Evolutionary conservation across 441 rosid genomes (phyloP).

Genomic region (Arabidopsis hybrid): DNA sequence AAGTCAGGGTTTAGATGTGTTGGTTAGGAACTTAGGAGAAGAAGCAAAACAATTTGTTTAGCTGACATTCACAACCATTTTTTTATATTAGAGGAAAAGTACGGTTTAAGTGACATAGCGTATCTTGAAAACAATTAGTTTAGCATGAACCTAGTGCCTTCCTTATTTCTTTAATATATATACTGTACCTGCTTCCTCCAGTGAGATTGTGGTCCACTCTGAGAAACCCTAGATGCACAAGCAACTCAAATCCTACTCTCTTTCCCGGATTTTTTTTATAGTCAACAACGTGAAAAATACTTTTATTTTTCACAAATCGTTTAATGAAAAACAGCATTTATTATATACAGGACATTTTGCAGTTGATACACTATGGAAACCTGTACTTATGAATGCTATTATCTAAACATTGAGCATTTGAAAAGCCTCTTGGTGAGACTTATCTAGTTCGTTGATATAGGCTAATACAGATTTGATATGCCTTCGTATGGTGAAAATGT

Average conservation of each 20-base stretch:
- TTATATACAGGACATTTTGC: neutral
- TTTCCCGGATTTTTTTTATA: neutral
- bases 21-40: slow-evolving; percentile 44
- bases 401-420: neutral
- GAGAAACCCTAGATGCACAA: slow-evolving; percentile 43
- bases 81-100: slow-evolving; percentile 20
- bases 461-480: too few species aligned
- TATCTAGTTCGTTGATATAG: slow-evolving; percentile 8
- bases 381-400: neutral
- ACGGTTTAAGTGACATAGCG: slow-evolving; percentile 30
- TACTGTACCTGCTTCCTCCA: slow-evolving; percentile 44
- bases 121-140: slow-evolving; percentile 20
- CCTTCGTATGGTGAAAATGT: slow-evolving; percentile 4
- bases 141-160: slow-evolving; percentile 17
- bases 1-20: slow-evolving; percentile 45
- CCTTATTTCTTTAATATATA: slow-evolving; percentile 36
- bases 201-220: slow-evolving; percentile 42
- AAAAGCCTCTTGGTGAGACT: neutral
- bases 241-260: slow-evolving; percentile 28
- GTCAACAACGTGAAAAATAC: neutral
- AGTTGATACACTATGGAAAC: neutral
- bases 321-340: neutral
- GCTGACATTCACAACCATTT: slow-evolving; percentile 39
- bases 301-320: neutral
- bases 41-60: slow-evolving; percentile 33